Conservation (phyloP, 768 basidiomycete species). For the Pleurotus tuoliensis region DNA sequence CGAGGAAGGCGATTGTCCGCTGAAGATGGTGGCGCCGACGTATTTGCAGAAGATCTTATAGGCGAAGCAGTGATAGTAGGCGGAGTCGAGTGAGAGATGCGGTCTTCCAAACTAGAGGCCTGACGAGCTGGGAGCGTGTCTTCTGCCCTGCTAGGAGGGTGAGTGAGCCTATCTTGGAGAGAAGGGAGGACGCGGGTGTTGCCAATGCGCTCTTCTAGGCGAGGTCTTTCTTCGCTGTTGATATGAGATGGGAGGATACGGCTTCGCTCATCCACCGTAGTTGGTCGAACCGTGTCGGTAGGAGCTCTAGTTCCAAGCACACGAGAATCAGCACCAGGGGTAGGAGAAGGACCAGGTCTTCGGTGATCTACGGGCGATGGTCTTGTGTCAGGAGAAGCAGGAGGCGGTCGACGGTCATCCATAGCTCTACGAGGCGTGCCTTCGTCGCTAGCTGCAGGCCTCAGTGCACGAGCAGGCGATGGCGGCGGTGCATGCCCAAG, state of each 20-base stretch:
- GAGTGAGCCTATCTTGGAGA: neutral
- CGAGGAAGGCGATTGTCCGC: neutral
- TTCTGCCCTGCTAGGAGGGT: conserved; percentile 4
- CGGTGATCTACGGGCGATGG: neutral
- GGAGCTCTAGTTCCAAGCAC: neutral
- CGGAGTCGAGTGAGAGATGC: conserved; percentile 29
- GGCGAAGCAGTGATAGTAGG: conserved; percentile 16
- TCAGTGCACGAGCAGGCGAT: neutral
- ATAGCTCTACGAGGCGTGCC: neutral
- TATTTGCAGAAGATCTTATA: conserved; percentile 9
- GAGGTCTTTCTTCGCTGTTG: neutral
- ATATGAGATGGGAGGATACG: neutral
- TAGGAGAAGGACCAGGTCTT: neutral
- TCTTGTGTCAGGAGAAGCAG: neutral
- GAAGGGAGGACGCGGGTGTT: neutral
- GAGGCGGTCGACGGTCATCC: neutral
- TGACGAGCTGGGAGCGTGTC: conserved; percentile 18
- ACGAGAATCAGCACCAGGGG: neutral
- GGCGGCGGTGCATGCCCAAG: conserved; percentile 19
- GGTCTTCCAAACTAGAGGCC: conserved; percentile 35
- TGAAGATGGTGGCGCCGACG: neutral
- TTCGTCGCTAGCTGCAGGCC: neutral
- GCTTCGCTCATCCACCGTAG: neutral
- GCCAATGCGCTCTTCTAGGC: neutral
- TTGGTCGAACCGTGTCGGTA: neutral